Evolutionary conservation across 2,329 filamentous ascomycete genomes (phyloP), one percentile per base, ranked within the genome.

Genomic region (Myriosclerotinia duriaeana): DNA sequence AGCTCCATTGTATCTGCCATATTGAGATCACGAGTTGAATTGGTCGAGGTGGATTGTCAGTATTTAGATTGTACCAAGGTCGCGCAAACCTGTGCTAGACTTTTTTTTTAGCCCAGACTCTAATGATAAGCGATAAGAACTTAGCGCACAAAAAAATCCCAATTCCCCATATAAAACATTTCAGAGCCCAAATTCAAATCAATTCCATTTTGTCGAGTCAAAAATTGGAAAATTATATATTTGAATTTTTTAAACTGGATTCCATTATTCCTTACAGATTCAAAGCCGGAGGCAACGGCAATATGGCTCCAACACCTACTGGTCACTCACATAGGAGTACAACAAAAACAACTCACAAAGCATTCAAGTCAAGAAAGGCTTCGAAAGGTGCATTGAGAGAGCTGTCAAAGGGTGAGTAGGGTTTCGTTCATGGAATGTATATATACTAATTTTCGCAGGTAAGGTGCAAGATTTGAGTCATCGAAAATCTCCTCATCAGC

Each of bases 401-500:
- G 71, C 84, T 87, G 71, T 85, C 88, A 67, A 98, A 98, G 83
- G 93, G 92, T 93, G 60, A 68, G 59, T 55, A n/a, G 38, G 60
- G 14, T 5, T 30, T 60, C 26, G 66, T 64, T 38, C 59, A 55
- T 65, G 62, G 12, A 58, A 44, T 48, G 22, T 38, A 65, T 68
- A 15, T 38, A 15, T 67, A 67, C 55, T 69, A 63, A 72, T 53
- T 67, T 30, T 55, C 67, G 48, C 69, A 95, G 92, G 93, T 76
- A 95, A 95, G 78, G 85, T 94, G 60, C 89, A 83, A 65, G 81
- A 86, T 74, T 91, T 96, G 76, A 87, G 84, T 74, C 83, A 83
- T 73, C 88, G 94, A 75, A 96, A 92, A 79, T 97, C 94, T 20
- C 92, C 92, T 65, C 92, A 97, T 78, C 95, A 99, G 78, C 92